A percentile compares a stretch with the other conserved stretches of the same genome.
Conservation (phyloP, 805 yeast species). For the Saccharomycopsis oosterbeekiorum region DNA sequence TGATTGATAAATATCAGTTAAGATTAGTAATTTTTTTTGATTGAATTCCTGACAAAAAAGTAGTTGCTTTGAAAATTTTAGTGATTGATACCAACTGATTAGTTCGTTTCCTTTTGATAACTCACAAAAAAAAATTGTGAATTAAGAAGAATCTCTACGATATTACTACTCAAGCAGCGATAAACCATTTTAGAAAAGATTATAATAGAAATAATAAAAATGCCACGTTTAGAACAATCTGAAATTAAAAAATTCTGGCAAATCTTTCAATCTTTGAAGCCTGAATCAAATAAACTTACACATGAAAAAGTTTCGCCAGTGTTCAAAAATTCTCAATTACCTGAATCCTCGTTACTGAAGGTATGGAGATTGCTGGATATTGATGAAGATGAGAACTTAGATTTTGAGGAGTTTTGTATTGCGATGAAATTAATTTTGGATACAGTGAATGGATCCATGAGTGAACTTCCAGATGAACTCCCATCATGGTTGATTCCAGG, state of each 20-base stretch:
- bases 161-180: too few species aligned
- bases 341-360: constrained; percentile 64
- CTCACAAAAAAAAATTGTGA: too few species aligned
- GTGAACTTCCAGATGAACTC: constrained; percentile 54
- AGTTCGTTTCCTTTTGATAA: too few species aligned
- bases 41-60: too few species aligned
- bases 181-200: background rate
- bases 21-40: too few species aligned
- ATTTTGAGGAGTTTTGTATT: constrained; percentile 95
- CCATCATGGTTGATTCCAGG: constrained; percentile 94
- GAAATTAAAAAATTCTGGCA: constrained; percentile 98
- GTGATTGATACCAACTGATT: too few species aligned
- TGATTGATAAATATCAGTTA: too few species aligned
- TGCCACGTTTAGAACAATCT: constrained; percentile 69
- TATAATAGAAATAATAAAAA: background rate
- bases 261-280: constrained; percentile 83
- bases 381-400: constrained; percentile 83
- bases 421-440: constrained; percentile 95
- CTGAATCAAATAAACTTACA: constrained; percentile 64
- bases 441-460: constrained; percentile 62
- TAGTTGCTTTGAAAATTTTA: too few species aligned
- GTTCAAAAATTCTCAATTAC: constrained; percentile 78
- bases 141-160: too few species aligned
- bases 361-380: constrained; percentile 92
- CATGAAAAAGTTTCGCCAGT: constrained; percentile 84